Percentiles rank a stretch among this genome's conserved stretches.
phyloP scores from a whole-genome alignment of 768 basidiomycete genomes.

The Leccinum broughii region DNA sequence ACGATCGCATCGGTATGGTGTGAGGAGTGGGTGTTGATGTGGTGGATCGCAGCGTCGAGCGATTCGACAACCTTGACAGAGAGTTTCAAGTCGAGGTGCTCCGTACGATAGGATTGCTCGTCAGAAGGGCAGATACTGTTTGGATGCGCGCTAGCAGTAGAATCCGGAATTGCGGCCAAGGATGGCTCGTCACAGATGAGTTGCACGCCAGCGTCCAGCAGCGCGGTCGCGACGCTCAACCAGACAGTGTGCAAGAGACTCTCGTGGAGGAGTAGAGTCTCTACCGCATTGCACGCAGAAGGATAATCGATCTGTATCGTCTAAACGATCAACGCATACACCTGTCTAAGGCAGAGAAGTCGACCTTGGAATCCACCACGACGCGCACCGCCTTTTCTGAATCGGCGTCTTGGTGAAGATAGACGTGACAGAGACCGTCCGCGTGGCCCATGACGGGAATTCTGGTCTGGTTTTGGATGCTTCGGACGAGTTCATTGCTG shows the following conservation, averaged over 20 bases:
- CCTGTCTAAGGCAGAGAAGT: background rate
- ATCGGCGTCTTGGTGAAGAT: constrained; percentile 82
- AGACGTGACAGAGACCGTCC: constrained; percentile 91
- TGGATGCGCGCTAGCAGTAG: constrained; percentile 38
- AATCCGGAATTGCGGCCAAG: constrained; percentile 52
- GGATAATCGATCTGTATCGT: constrained; percentile 79
- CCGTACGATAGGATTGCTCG: constrained; percentile 74
- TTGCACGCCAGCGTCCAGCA: constrained; percentile 67
- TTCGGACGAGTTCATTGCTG: constrained; percentile 84
- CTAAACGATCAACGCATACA: constrained; percentile 4
- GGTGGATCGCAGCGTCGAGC: constrained; percentile 71
- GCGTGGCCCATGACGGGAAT: constrained; percentile 99
- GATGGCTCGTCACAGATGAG: constrained; percentile 78
- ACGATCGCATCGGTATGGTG: constrained; percentile 96
- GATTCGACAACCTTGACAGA: constrained; percentile 78
- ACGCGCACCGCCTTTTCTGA: constrained; percentile 78
- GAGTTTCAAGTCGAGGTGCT: constrained; percentile 84
- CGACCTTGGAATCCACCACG: constrained; percentile 89
- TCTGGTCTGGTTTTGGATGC: constrained; percentile 84
- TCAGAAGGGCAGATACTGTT: constrained; percentile 53
- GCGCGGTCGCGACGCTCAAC: constrained; percentile 73
- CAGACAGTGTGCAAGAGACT: constrained; percentile 72
- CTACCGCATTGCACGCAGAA: constrained; percentile 92
- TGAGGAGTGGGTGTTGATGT: constrained; percentile 92
- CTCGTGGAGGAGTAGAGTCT: constrained; percentile 86